These are phyloP conservation scores for Inga laurina DNA, from an alignment of 306 rosid species.

Conservation along the genomic window DNA sequence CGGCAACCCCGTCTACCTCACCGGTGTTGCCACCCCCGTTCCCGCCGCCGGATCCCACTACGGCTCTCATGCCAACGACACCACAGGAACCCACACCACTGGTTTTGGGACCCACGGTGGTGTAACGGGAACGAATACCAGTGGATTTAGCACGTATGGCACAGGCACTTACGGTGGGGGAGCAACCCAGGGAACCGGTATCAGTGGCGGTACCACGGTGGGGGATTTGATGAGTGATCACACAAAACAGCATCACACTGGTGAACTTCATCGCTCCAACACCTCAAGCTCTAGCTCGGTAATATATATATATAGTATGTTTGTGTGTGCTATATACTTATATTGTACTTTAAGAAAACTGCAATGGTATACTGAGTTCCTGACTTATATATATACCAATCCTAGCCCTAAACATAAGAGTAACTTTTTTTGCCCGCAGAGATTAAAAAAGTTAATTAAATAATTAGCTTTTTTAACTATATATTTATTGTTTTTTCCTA, in stretches of 20 bases:
- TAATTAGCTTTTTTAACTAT: too few species aligned
- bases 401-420: too few species aligned
- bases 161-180: slow-evolving; percentile 19
- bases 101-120: neutral
- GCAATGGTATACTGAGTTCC: too few species aligned
- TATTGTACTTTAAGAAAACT: too few species aligned
- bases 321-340: too few species aligned
- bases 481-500: too few species aligned
- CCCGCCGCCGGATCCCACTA: slow-evolving; percentile 2
- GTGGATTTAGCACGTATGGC: slow-evolving; percentile 10
- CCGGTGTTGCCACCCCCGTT: slow-evolving; percentile 60
- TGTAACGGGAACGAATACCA: neutral
- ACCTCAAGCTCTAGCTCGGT: slow-evolving; percentile 68
- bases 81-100: neutral
- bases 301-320: too few species aligned
- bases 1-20: slow-evolving; percentile 64
- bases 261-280: slow-evolving; percentile 44
- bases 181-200: neutral
- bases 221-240: slow-evolving; percentile 25
- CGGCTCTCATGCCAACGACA: neutral
- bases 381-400: too few species aligned
- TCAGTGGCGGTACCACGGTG: slow-evolving; percentile 9
- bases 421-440: too few species aligned
- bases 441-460: too few species aligned
- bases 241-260: neutral